Evolutionary conservation across 192 early-diverging fungal species (phyloP).

Genomic region (Obelidium mucronatum): DNA sequence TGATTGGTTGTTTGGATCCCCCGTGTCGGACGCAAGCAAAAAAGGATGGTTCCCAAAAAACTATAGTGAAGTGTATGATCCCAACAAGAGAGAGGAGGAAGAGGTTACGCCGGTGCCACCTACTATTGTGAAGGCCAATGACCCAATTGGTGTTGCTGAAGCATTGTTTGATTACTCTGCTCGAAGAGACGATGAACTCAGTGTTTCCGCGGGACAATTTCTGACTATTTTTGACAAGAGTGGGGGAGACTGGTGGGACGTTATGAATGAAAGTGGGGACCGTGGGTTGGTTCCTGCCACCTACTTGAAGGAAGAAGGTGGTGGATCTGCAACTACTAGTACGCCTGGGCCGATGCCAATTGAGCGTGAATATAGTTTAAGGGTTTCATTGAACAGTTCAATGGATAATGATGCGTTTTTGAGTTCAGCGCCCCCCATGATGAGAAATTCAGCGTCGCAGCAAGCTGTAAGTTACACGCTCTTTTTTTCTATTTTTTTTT

Average conservation of each 20-base stretch:
- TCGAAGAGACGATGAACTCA: conserved; percentile 52
- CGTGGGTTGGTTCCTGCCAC: conserved; percentile 58
- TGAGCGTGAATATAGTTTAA: conserved; percentile 25
- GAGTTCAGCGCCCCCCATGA: conserved; percentile 16
- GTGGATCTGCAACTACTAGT: neutral
- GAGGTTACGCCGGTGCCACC: neutral
- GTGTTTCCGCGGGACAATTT: conserved; percentile 42
- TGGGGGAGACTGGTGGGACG: conserved; percentile 57
- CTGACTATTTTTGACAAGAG: conserved; percentile 50
- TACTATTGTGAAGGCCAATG: neutral
- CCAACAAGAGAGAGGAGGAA: conserved; percentile 20
- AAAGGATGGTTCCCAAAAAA: conserved; percentile 69
- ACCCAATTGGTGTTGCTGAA: conserved; percentile 32
- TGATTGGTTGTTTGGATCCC: conserved; percentile 72
- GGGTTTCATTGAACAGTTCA: conserved; percentile 12
- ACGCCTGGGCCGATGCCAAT: neutral
- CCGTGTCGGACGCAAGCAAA: conserved; percentile 36
- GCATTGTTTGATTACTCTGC: conserved; percentile 53
- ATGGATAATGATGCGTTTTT: conserved; percentile 11
- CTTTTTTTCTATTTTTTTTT: neutral
- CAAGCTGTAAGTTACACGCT: conserved; percentile 2
- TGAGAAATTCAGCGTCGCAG: conserved; percentile 20
- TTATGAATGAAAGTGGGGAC: conserved; percentile 40
- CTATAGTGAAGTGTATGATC: conserved; percentile 57
- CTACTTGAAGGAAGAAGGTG: conserved; percentile 41